Conservation (phyloP, 192 early-diverging fungal genomes). For the Coemansia sp. region DNA sequence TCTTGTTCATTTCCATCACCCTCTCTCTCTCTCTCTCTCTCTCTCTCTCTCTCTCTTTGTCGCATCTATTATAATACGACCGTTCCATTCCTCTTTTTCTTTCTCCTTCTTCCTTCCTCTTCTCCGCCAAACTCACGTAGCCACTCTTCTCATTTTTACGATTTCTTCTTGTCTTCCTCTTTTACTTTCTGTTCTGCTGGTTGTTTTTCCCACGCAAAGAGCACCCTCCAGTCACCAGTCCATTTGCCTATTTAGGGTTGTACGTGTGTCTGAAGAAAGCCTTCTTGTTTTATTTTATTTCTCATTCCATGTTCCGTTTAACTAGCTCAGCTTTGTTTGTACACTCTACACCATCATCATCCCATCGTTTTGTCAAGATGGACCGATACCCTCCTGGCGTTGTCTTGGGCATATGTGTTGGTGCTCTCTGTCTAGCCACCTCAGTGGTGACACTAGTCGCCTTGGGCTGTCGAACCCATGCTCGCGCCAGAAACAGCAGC, state of each 20-base stretch:
- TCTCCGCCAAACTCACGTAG: not conserved
- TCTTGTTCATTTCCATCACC: not conserved
- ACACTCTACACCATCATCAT: not conserved
- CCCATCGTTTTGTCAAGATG: conserved; percentile 3
- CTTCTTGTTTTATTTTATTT: not conserved
- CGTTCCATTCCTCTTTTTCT: not conserved
- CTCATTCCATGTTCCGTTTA: not conserved
- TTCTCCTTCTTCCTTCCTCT: not conserved
- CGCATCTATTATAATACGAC: not conserved
- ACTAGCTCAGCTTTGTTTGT: not conserved
- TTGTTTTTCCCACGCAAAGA: not conserved
- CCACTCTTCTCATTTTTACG: not conserved
- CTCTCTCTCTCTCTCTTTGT: not conserved
- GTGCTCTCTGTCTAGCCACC: conserved; percentile 16
- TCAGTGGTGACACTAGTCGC: conserved; percentile 2
- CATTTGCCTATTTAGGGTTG: no score
- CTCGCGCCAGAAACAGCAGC: no score
- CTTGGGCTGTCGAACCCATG: conserved; percentile 3
- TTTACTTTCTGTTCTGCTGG: not conserved
- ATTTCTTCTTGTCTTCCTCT: not conserved
- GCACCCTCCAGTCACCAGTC: no score
- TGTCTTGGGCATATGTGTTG: conserved; percentile 21
- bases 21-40: not conserved
- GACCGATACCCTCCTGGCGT: conserved; percentile 11
- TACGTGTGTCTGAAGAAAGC: no score